Evolutionary conservation across 2,329 filamentous ascomycete species (phyloP), one percentile per base, ranked within the genome.

Genomic region (Alternaria viburni): DNA sequence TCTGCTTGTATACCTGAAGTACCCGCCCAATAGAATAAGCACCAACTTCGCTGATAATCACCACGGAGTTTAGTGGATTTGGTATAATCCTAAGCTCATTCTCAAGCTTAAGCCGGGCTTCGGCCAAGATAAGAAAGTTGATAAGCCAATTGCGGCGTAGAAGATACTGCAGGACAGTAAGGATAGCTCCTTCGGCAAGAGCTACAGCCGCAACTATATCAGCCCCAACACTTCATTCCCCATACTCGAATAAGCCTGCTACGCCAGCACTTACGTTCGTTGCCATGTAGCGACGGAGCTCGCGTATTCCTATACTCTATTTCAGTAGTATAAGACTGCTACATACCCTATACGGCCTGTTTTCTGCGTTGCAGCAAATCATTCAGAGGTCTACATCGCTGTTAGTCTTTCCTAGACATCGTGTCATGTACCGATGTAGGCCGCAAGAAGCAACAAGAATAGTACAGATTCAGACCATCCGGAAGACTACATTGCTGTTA

Each of bases 351-450:
- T 15, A 32, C 30, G 1, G 0, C 1, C 30, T 7, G 30, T 32
- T 36, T 15, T 9, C 7, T 15, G 13, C 4, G 4, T 41, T 17
- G n/a, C 8, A 10, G n/a, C 15, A 1, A 10, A 5, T 41, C 15
- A 6, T 17, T 0, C 36, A 41, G n/a, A 17, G n/a, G 36, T 17
- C 36, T 41, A 6, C 36, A 17, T 17, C 1, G 3, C 15, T 3
- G 36, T 41, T 11, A 5, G n/a, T 17, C n/a, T 17, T 17, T 2
- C 0, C 0, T 6, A 3, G 9, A 36, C 0, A 17, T 41, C 1
- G 1, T 17, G n/a, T 11, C 4, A 17, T 17, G n/a, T 41, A 41
- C 36, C 9, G 5, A 17, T 17, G 36, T 41, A 41, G 36, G 15
- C 36, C n/a, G 5, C 36, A 41, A 41, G 8, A 41, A 41, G 8